Evolutionary conservation across 306 rosid species (phyloP).

Genomic region (Urtica urens): DNA sequence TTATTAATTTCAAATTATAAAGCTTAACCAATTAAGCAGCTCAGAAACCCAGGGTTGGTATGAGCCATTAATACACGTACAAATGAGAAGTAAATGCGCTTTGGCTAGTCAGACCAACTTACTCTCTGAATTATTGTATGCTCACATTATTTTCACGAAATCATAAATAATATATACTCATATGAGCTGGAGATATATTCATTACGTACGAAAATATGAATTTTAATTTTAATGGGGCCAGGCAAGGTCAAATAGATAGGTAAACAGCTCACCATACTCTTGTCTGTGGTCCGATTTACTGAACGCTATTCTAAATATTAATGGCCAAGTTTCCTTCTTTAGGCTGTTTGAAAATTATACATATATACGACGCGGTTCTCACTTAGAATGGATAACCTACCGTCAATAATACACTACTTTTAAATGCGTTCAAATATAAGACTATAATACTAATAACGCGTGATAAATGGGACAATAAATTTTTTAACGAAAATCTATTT

Average conservation of each 20-base stretch:
- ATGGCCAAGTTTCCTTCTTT: background rate
- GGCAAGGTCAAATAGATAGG: background rate
- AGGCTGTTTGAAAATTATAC: background rate
- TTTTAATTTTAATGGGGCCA: constrained; percentile 4
- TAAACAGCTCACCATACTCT: background rate
- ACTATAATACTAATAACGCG: too few species aligned
- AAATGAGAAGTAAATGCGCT: background rate
- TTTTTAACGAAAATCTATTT: too few species aligned
- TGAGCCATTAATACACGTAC: constrained; percentile 1
- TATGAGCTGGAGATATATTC: constrained; percentile 2
- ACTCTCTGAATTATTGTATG: background rate
- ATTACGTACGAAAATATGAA: background rate
- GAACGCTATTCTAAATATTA: background rate
- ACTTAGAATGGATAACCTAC: too few species aligned
- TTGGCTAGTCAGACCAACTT: background rate
- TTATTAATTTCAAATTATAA: too few species aligned
- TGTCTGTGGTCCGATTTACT: constrained; percentile 6
- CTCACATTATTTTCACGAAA: too few species aligned
- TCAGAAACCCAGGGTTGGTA: background rate
- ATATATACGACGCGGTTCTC: too few species aligned
- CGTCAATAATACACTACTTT: too few species aligned
- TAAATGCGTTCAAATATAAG: too few species aligned
- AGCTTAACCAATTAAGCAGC: background rate
- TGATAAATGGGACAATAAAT: too few species aligned
- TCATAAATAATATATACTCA: background rate